Conservation (phyloP, 1,139 yeast species). For the Diutina neorugosa region DNA sequence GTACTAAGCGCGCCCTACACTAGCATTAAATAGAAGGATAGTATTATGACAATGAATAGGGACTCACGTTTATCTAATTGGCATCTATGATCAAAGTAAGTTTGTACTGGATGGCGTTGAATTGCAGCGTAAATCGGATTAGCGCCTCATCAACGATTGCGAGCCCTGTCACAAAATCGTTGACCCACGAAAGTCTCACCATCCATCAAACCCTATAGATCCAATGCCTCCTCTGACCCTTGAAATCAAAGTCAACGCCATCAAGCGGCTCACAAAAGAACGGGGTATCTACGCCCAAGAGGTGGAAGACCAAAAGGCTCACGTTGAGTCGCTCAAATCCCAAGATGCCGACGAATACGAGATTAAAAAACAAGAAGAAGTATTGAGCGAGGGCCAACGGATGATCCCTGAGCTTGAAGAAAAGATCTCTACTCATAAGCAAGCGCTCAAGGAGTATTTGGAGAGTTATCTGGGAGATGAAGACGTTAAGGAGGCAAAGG, state of each 20-base stretch:
- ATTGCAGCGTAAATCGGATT: no score
- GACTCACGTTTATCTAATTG: no score
- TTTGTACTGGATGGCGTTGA: no score
- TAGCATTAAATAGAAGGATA: no score
- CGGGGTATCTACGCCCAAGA: slow-evolving; percentile 54
- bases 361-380: slow-evolving; percentile 51
- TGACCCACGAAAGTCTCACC: not conserved
- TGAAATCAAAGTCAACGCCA: slow-evolving; percentile 67
- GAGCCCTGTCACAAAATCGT: not conserved
- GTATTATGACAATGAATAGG: no score
- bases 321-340: slow-evolving; percentile 30
- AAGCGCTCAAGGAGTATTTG: slow-evolving; percentile 29
- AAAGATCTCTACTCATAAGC: slow-evolving; percentile 39
- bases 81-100: no score
- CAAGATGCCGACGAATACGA: slow-evolving; percentile 54
- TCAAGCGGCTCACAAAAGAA: slow-evolving; percentile 66
- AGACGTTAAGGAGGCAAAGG: slow-evolving; percentile 26
- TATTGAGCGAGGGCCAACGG: slow-evolving; percentile 55
- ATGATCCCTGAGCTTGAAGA: slow-evolving; percentile 52
- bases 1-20: not conserved
- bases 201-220: not conserved
- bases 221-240: slow-evolving; percentile 65
- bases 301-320: slow-evolving; percentile 45
- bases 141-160: not conserved
- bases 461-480: slow-evolving; percentile 36